Percentiles rank a stretch among this genome's conserved stretches.
Evolutionary conservation across 805 yeast genomes (phyloP).

Genomic region (Wickerhamiella cacticola): DNA sequence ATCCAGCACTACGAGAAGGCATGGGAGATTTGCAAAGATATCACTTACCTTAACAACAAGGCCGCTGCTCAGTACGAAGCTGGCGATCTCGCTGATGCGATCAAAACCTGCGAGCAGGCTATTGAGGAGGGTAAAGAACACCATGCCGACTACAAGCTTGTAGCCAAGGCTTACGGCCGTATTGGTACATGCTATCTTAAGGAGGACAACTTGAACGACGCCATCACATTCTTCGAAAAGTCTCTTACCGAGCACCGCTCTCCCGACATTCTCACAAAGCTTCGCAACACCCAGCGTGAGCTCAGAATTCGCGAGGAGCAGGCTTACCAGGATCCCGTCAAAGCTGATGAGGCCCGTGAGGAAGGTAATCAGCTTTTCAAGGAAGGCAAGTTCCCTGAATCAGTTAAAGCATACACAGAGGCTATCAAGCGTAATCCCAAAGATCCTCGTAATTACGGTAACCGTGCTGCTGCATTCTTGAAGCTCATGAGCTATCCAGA

Average conservation of each 20-base stretch:
- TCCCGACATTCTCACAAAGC: conserved; percentile 78
- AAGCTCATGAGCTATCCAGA: conserved; percentile 96
- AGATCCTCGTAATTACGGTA: conserved; percentile 93
- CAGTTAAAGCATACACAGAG: conserved; percentile 88
- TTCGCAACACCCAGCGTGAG: conserved; percentile 78
- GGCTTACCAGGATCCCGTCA: conserved; percentile 73
- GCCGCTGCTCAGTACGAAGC: conserved; percentile 97
- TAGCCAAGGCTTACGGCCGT: conserved; percentile 90
- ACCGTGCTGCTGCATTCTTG: conserved; percentile 94
- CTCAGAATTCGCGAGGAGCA: conserved; percentile 66
- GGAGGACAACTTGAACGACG: conserved; percentile 55
- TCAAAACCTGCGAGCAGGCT: conserved; percentile 68
- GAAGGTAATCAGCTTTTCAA: conserved; percentile 83
- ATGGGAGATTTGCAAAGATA: conserved; percentile 67
- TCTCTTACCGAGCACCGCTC: conserved; percentile 95
- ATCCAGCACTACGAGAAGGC: conserved; percentile 78
- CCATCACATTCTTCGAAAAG: conserved; percentile 71
- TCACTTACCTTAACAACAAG: conserved; percentile 87
- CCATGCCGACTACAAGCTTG: conserved; percentile 82
- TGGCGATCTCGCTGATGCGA: conserved; percentile 79
- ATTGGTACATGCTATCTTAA: conserved; percentile 75
- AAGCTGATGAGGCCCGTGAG: conserved; percentile 91
- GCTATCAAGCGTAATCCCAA: conserved; percentile 95
- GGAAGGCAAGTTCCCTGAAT: conserved; percentile 91
- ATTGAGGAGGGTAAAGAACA: conserved; percentile 79